These are phyloP conservation scores for Begonia loranthoides DNA, from an alignment of 306 rosid genomes.

Conservation along the genomic window DNA sequence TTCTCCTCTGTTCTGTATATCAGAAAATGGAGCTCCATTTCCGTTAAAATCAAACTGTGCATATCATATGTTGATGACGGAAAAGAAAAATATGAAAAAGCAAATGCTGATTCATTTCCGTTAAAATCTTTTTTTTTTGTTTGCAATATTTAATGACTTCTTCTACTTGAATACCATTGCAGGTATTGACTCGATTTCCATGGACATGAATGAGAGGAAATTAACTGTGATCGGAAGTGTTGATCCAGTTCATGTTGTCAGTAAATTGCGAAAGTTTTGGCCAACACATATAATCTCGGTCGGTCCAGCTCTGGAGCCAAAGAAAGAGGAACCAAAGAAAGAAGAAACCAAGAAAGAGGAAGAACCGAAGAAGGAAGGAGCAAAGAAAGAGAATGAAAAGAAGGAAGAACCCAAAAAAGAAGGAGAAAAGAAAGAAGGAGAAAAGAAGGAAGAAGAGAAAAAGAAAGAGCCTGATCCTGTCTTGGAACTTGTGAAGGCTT, in stretches of 20 bases:
- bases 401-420: constrained; percentile 35
- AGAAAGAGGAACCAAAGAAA: constrained; percentile 22
- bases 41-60: too few relatives aligned
- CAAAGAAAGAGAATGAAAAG: constrained; percentile 35
- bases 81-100: too few relatives aligned
- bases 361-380: constrained; percentile 56
- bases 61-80: too few relatives aligned
- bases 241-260: constrained; percentile 52
- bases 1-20: too few relatives aligned
- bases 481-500: constrained; percentile 46
- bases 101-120: too few relatives aligned
- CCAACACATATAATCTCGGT: constrained; percentile 46
- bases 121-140: too few relatives aligned
- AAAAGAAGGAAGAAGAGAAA: constrained; percentile 33
- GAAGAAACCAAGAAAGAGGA: constrained; percentile 43
- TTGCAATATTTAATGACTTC: too few relatives aligned
- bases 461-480: constrained; percentile 49
- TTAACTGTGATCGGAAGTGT: constrained; percentile 50
- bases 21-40: too few relatives aligned
- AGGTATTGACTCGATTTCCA: constrained; percentile 70
- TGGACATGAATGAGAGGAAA: constrained; percentile 85
- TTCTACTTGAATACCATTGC: constrained; percentile 2
- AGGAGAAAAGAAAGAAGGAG: constrained; percentile 25
- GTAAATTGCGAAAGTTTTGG: constrained; percentile 58
- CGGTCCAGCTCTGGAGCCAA: constrained; percentile 56